Base-by-base conservation (phyloP, 768 basidiomycete genomes). In the Amylocystis lapponica region DNA sequence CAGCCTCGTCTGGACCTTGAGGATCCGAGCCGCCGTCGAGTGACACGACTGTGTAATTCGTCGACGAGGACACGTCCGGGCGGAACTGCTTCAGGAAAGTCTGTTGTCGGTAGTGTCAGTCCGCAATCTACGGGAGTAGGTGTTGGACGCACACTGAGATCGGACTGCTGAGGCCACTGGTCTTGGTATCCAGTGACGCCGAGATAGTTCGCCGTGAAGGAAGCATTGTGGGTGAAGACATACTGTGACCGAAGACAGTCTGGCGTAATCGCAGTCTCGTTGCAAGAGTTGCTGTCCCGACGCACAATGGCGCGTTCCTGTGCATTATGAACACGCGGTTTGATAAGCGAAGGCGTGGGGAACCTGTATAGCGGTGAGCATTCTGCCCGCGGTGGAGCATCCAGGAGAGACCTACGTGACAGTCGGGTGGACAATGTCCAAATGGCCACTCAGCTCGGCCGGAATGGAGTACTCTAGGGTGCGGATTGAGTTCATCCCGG, bases 21-120 rank as follows among this genome's bases (percentile, higher is more conserved):
- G 84, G 76, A 48, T 71, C 69, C 51, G 82, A 78, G 42, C 67
- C 43, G 2, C 81, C 82, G 36, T 75, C 85, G 76, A 51, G 42
- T 9, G 50, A 50, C 26, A 54, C 49, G 4, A 55, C 33, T 3
- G 48, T 41, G 36, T 43, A 51, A 8, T 51, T 39, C 7, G 27
- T 13, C 52, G 41, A 61, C n/a, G 29, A 27, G 16, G 35, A 16
- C 19, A 55, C 36, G 43, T 59, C 58, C 11, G 31, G 5, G 12
- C 50, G 48, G 13, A 16, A 27, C 17, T 16, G 41, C 23, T 40
- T 27, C 11, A 50, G 76, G 81, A 79, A 36, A 71, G 66, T 23
- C 85, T 68, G 19, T 44, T 0, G 63, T 60, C 3, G 60, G 60
- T 32, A 62, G 39, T 10, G 32, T 36, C 10, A 29, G 36, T 12